These are phyloP conservation scores for Comarum palustre DNA, from an alignment of 306 rosid species.

Conservation along the genomic window DNA sequence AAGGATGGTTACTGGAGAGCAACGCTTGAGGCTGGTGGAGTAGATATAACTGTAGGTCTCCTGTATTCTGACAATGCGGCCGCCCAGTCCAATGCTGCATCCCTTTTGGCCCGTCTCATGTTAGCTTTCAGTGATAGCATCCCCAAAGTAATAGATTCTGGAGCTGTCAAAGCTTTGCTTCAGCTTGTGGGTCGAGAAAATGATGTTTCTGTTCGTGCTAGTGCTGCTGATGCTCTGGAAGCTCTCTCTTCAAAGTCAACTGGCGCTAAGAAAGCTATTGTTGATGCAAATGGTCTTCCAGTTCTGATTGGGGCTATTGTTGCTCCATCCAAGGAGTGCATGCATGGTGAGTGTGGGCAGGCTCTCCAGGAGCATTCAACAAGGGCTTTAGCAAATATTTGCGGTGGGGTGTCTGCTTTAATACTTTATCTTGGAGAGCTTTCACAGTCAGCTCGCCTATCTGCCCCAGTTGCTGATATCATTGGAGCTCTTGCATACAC, in stretches of 20 bases:
- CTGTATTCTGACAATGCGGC: conserved; percentile 81
- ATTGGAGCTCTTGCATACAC: conserved; percentile 94
- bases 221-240: conserved; percentile 98
- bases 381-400: conserved; percentile 78
- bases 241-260: conserved; percentile 82
- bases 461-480: conserved; percentile 83
- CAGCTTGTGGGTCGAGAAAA: conserved; percentile 70
- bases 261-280: conserved; percentile 69
- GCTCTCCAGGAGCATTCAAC: conserved; percentile 81
- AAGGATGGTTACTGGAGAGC: conserved; percentile 93
- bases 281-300: conserved; percentile 62
- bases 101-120: conserved; percentile 85
- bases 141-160: conserved; percentile 86
- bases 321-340: conserved; percentile 96
- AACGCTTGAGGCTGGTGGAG: conserved; percentile 93
- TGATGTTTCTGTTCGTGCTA: conserved; percentile 82
- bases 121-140: conserved; percentile 90
- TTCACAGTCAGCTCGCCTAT: conserved; percentile 69
- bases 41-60: conserved; percentile 83
- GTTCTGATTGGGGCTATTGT: conserved; percentile 90
- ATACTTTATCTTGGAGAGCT: conserved; percentile 85
- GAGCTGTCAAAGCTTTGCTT: conserved; percentile 85
- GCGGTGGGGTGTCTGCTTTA: conserved; percentile 86
- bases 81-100: conserved; percentile 96
- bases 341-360: conserved; percentile 76